Evolutionary conservation across 805 yeast species (phyloP).

Genomic region (Wickerhamiella kurtzmanii): DNA sequence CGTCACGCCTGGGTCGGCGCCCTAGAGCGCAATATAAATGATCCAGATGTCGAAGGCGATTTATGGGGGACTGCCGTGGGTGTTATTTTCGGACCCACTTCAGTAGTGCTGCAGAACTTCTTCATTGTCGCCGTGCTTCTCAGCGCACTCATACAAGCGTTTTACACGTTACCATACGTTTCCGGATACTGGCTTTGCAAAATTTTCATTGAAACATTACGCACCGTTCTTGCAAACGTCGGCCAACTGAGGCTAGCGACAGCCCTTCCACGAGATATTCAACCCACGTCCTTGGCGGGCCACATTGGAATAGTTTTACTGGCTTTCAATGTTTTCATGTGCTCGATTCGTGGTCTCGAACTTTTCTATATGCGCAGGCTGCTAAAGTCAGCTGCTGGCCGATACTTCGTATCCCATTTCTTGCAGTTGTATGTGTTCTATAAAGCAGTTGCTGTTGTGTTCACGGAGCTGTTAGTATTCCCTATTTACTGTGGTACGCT

Average conservation of each 20-base stretch:
- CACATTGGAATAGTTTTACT: not conserved
- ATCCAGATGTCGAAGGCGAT: not conserved
- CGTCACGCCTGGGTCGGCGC: not conserved
- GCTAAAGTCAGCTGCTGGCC: conserved; percentile 8
- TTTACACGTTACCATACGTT: conserved; percentile 2
- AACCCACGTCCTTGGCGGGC: conserved; percentile 3
- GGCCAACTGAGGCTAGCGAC: not conserved
- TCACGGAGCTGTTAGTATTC: conserved; percentile 69
- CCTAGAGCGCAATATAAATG: not conserved
- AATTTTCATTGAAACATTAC: not conserved
- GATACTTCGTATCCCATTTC: conserved; percentile 4
- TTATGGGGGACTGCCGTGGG: not conserved
- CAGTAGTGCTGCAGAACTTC: not conserved
- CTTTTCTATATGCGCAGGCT: conserved; percentile 8
- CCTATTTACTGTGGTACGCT: conserved; percentile 79
- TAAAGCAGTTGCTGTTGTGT: conserved; percentile 63
- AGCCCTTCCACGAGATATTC: not conserved
- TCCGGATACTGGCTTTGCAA: not conserved
- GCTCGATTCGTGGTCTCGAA: conserved; percentile 1
- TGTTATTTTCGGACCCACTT: conserved; percentile 2
- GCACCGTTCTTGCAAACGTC: not conserved
- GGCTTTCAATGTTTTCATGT: not conserved
- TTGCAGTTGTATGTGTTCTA: conserved; percentile 34
- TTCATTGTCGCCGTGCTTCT: not conserved
- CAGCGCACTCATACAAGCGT: not conserved